A percentile compares a stretch with the other conserved stretches of the same genome.
phyloP scores from a whole-genome alignment of 2,329 filamentous ascomycete species.

The Calonectria crousiana region DNA sequence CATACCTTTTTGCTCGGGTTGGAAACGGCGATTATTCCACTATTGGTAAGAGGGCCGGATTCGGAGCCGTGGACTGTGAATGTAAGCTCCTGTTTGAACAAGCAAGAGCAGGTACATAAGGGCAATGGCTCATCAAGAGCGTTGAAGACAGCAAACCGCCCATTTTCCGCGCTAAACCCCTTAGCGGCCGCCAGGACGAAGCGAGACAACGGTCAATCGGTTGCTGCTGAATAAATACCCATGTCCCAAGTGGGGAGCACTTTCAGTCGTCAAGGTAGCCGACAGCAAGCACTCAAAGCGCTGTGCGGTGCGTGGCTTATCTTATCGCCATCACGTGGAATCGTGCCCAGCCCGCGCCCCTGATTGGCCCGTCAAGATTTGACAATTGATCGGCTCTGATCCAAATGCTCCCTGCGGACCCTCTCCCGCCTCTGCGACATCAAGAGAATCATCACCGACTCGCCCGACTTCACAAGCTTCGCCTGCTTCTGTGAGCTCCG shows the following conservation, averaged over 20 bases:
- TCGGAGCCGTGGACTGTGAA: background rate
- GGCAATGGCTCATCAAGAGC: background rate
- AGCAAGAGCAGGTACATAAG: background rate
- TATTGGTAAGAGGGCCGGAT: background rate
- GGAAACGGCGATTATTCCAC: background rate
- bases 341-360: background rate
- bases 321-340: slow-evolving; percentile 44
- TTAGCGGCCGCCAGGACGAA: slow-evolving; percentile 2
- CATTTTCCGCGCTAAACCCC: background rate
- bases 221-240: background rate
- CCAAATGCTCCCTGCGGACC: slow-evolving; percentile 38
- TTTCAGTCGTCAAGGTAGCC: background rate
- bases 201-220: background rate
- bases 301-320: slow-evolving; percentile 17
- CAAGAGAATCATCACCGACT: slow-evolving; percentile 34
- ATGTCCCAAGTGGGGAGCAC: slow-evolving; percentile 4
- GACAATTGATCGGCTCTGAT: slow-evolving; percentile 37
- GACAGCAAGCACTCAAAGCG: background rate
- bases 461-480: slow-evolving; percentile 20
- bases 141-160: background rate
- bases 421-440: slow-evolving; percentile 35
- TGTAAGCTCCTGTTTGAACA: background rate
- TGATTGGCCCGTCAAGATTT: slow-evolving; percentile 41
- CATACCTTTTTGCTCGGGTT: slow-evolving; percentile 16
- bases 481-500: slow-evolving; percentile 24